phyloP scores from a whole-genome alignment of 2,329 filamentous ascomycete genomes.

The Xylaria sp. region DNA sequence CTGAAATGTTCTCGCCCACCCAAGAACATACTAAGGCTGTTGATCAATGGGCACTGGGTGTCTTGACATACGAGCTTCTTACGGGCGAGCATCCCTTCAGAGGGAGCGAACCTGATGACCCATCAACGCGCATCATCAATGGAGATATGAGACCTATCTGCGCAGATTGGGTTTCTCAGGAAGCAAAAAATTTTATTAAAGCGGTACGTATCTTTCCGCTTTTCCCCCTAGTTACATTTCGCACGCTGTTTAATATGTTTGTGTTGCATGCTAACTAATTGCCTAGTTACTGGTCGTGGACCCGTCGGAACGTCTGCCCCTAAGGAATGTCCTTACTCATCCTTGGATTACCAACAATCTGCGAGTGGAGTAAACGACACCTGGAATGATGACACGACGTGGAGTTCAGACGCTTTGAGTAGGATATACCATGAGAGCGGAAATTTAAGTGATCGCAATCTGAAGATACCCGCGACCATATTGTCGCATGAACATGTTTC shows the following conservation, averaged over 20 bases:
- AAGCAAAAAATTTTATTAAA: constrained; percentile 92
- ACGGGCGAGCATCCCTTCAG: constrained; percentile 92
- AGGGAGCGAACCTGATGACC: constrained; percentile 81
- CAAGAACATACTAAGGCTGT: constrained; percentile 89
- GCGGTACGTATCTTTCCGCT: constrained; percentile 65
- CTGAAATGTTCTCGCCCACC: constrained; percentile 90
- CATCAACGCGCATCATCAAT: constrained; percentile 81
- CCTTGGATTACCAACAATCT: constrained; percentile 96
- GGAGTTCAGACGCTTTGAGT: neutral
- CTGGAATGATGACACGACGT: neutral
- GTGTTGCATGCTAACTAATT: constrained; percentile 30
- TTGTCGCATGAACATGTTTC: neutral
- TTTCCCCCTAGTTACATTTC: neutral
- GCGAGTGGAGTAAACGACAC: constrained; percentile 51
- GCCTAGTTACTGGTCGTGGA: constrained; percentile 84
- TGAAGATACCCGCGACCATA: constrained; percentile 2
- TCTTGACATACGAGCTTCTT: constrained; percentile 94
- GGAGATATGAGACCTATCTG: constrained; percentile 84
- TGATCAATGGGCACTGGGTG: constrained; percentile 93
- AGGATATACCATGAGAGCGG: neutral
- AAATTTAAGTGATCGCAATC: neutral
- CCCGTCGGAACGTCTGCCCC: constrained; percentile 88
- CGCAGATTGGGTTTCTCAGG: constrained; percentile 77
- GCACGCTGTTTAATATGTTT: neutral
- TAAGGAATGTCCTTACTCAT: constrained; percentile 87